Base-by-base conservation (phyloP, 805 yeast species). In the Wickerhamiella siamensis region DNA sequence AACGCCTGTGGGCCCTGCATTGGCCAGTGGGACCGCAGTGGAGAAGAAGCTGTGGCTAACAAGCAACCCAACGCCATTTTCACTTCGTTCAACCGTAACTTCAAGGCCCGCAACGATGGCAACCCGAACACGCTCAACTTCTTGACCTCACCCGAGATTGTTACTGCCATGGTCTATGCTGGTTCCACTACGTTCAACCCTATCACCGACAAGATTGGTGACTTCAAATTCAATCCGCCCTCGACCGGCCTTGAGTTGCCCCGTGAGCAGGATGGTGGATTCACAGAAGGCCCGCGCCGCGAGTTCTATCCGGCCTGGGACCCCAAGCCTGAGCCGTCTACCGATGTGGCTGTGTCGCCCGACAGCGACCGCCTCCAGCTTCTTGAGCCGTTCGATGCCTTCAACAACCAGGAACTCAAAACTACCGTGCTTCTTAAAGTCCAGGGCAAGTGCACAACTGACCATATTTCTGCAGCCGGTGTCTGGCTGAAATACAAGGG, bases 1-100 rank as follows among this genome's bases (percentile, higher is more conserved):
- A 88, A 88, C 62, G 97, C 97, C 45, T 88, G 97, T 73, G 97
- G 97, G 59, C 97, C 97, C 61, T 87, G 97, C 75, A 87, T 87
- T 61, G 97, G 97, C 59, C 96, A 88, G 72, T 88, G 97, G 97
- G 95, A 87, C 65, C 81, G 97, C 68, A 24, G 31, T 18, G 51
- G 29, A 8, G 29, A 24, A 12, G 31, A 21, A 10, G 38, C 16
- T 19, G 18, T 26, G 12, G 38, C 12, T 2, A 16, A 24, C 16
- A 26, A 36, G 20, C 29, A 24, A 21, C 4, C 38, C 9, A 87
- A 86, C 64, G 83, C 97, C 41, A 91, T 88, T 53, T 87, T 88
- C 65, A 86, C 97, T 4, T 87, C 96, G 10, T 88, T 87, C 74
- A 88, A 88, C 76, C 81, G 98, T 73, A 88, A 88, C 66, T 88